These are phyloP conservation scores for Hyphopichia khmerensis DNA, from an alignment of 1,139 yeast species.

Conservation along the genomic window DNA sequence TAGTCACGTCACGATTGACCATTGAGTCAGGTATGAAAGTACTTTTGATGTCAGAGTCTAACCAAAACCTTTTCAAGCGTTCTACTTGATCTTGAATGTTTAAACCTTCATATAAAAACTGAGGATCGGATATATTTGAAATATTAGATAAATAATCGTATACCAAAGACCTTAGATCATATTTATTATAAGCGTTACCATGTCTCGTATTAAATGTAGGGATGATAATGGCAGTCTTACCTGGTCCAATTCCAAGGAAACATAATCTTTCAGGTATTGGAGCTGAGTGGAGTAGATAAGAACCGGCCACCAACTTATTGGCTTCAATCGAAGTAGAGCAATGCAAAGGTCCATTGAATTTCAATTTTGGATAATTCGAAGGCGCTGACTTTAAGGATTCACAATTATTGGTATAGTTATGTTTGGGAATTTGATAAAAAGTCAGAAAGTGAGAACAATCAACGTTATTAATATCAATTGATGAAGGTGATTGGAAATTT, in stretches of 20 bases:
- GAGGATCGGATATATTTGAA: not conserved
- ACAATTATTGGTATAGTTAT: conserved; percentile 4
- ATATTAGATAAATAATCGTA: not conserved
- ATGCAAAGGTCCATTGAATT: conserved; percentile 7
- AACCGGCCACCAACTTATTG: conserved; percentile 10
- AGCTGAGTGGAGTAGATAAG: conserved; percentile 12
- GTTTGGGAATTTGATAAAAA: conserved; percentile 2
- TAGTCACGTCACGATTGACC: conserved; percentile 6
- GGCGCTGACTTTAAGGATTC: conserved; percentile 1
- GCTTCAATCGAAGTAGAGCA: conserved; percentile 9
- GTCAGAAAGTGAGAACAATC: conserved; percentile 4
- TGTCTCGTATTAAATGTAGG: conserved; percentile 3
- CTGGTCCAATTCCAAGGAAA: conserved; percentile 14
- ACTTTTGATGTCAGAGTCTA: not conserved
- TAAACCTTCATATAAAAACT: not conserved
- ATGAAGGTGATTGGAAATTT: not conserved
- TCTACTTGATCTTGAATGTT: not conserved
- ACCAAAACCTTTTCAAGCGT: not conserved
- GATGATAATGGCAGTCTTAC: conserved; percentile 5
- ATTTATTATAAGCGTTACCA: conserved; percentile 1
- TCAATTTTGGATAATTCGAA: conserved; percentile 4
- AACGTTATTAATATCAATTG: not conserved
- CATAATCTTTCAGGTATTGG: conserved; percentile 15
- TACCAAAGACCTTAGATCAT: conserved; percentile 2
- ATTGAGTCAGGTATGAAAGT: conserved; percentile 2